A percentile compares a stretch with the other conserved stretches of the same genome.
Evolutionary conservation across 148 eudicot genomes (phyloP).

Genomic region (Nepenthes mirabilis): DNA sequence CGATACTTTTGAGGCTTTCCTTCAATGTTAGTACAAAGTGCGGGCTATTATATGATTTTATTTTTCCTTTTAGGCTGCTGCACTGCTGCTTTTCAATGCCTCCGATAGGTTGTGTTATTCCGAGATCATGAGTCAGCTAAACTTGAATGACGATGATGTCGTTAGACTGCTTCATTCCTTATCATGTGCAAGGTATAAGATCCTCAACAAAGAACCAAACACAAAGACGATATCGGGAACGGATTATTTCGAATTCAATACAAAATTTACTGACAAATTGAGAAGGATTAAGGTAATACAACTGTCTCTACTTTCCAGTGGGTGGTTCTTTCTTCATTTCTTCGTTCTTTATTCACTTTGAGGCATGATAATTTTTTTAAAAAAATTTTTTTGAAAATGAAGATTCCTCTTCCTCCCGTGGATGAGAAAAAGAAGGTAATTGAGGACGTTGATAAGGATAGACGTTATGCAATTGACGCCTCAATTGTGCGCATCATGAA

Average conservation of each 20-base stretch:
- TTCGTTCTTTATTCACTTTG: not conserved
- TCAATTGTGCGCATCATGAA: conserved; percentile 35
- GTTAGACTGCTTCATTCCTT: conserved; percentile 31
- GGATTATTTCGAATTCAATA: conserved; percentile 26
- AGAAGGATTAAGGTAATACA: conserved; percentile 9
- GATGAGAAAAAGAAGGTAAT: conserved; percentile 29
- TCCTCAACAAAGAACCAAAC: conserved; percentile 25
- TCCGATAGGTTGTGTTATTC: conserved; percentile 34
- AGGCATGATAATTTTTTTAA: not conserved
- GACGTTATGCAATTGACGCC: conserved; percentile 33
- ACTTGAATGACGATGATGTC: conserved; percentile 34
- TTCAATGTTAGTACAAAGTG: too few species aligned
- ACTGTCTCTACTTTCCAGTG: not conserved
- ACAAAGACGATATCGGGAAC: conserved; percentile 19
- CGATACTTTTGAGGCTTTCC: too few species aligned
- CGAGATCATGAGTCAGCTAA: conserved; percentile 30
- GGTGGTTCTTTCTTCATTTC: not conserved
- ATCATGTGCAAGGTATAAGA: conserved; percentile 30
- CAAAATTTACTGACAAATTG: conserved; percentile 25
- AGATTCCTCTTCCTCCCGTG: conserved; percentile 30
- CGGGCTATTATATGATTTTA: not conserved
- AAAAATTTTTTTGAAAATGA: not conserved
- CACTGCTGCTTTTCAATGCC: conserved; percentile 29
- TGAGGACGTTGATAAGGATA: conserved; percentile 35
- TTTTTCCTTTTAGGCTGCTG: conserved; percentile 27